Conservation (phyloP, 202 grass and related monocot genomes). For the Setaria viridis region DNA sequence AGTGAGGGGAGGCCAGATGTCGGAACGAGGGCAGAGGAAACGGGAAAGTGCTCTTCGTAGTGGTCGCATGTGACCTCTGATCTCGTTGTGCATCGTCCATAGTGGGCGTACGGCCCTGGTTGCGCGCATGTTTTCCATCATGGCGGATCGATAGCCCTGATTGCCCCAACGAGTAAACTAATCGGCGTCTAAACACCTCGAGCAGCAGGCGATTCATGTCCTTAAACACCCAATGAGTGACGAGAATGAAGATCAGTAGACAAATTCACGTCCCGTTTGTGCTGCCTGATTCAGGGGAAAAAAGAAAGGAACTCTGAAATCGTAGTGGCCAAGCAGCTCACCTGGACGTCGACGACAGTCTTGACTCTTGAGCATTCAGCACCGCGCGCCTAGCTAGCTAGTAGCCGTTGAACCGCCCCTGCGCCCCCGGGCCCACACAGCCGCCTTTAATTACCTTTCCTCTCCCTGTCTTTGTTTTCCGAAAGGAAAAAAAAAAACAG, state of each 20-base stretch:
- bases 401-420: conserved; percentile 57
- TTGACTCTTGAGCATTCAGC: neutral
- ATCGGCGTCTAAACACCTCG: too few relatives aligned
- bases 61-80: conserved; percentile 29
- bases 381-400: conserved; percentile 19
- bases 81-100: neutral
- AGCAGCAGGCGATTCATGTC: neutral
- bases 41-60: neutral
- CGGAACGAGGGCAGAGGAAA: neutral
- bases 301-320: neutral
- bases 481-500: neutral
- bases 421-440: neutral
- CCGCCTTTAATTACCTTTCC: neutral
- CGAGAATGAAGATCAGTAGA: neutral
- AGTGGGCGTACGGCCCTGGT: neutral
- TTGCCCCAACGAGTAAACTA: neutral
- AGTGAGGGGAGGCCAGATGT: neutral
- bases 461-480: neutral
- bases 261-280: neutral
- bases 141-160: neutral
- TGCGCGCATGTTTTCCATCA: neutral
- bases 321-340: neutral
- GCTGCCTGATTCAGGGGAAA: neutral
- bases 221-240: neutral
- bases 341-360: neutral